Conservation (phyloP, 1,139 yeast species). For the Nakaseomyces delphensis region DNA sequence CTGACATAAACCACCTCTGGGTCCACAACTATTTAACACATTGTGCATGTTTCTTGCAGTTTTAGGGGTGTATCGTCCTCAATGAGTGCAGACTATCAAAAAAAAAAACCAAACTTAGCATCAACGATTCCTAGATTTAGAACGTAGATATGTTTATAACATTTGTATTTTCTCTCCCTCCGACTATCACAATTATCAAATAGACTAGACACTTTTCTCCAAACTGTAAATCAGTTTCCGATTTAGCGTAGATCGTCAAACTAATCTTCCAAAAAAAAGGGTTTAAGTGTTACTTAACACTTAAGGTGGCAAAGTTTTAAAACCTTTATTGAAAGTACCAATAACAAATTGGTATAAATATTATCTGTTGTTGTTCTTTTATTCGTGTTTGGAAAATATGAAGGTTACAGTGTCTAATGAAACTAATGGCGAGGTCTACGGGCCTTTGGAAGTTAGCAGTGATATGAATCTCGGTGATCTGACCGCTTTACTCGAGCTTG, state of each 20-base stretch:
- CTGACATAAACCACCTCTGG: neutral
- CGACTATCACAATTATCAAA: too few relatives aligned
- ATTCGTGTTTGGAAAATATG: conserved; percentile 20
- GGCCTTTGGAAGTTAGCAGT: conserved; percentile 38
- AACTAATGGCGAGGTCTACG: conserved; percentile 22
- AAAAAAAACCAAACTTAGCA: too few relatives aligned
- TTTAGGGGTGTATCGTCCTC: neutral
- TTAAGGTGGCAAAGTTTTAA: too few relatives aligned
- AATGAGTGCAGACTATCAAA: neutral
- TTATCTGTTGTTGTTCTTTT: too few relatives aligned
- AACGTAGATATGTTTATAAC: too few relatives aligned
- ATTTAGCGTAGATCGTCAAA: neutral
- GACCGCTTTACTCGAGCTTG: conserved; percentile 69
- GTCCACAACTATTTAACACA: neutral
- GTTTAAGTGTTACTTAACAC: too few relatives aligned
- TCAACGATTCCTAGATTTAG: too few relatives aligned
- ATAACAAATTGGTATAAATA: too few relatives aligned
- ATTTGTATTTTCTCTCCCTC: too few relatives aligned
- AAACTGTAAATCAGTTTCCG: neutral
- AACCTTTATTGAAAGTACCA: too few relatives aligned
- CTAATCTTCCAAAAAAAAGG: neutral
- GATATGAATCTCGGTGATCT: conserved; percentile 62
- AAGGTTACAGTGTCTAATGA: conserved; percentile 28
- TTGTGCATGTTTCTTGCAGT: too few relatives aligned
- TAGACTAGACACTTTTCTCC: too few relatives aligned